These are phyloP conservation scores for Solanum medicagineum DNA, from an alignment of 257 asterid species.

Conservation along the genomic window DNA sequence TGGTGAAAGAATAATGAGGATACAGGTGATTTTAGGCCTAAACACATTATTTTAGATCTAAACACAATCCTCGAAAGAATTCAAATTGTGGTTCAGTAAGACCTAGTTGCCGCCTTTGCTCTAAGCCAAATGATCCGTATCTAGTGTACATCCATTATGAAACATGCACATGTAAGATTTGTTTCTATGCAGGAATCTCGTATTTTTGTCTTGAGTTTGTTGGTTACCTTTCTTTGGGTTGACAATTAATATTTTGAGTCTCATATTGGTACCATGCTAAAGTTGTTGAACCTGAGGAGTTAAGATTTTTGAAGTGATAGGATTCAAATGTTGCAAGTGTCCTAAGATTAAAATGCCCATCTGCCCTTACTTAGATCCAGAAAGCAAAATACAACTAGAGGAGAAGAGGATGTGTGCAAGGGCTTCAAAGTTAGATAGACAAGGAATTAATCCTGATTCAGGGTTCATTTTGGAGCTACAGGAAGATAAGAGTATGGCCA, in stretches of 20 bases:
- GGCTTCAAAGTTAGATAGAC: slow-evolving; percentile 17
- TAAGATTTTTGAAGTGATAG: background rate
- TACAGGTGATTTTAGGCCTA: slow-evolving; percentile 41
- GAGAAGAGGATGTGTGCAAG: slow-evolving; percentile 16
- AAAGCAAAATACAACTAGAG: slow-evolving; percentile 22
- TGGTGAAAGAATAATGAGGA: slow-evolving; percentile 2
- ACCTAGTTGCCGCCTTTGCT: slow-evolving; percentile 51
- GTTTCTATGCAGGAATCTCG: background rate
- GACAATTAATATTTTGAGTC: background rate
- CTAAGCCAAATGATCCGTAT: slow-evolving; percentile 35
- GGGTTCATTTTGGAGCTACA: background rate
- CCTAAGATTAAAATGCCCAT: too few species aligned
- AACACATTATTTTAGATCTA: too few species aligned
- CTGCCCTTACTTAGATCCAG: background rate
- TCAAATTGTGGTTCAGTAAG: background rate
- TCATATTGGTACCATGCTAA: slow-evolving; percentile 83
- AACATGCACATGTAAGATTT: slow-evolving; percentile 47
- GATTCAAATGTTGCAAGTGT: too few species aligned
- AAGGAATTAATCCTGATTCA: slow-evolving; percentile 1
- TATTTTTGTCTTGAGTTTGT: background rate
- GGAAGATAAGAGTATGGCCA: slow-evolving; percentile 4
- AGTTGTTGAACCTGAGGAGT: slow-evolving; percentile 51
- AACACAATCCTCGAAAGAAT: slow-evolving; percentile 41
- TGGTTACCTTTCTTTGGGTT: background rate
- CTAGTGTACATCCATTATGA: slow-evolving; percentile 62